These are phyloP conservation scores for Colletotrichum sp. DNA, from an alignment of 2,329 filamentous ascomycete genomes.

Conservation along the genomic window DNA sequence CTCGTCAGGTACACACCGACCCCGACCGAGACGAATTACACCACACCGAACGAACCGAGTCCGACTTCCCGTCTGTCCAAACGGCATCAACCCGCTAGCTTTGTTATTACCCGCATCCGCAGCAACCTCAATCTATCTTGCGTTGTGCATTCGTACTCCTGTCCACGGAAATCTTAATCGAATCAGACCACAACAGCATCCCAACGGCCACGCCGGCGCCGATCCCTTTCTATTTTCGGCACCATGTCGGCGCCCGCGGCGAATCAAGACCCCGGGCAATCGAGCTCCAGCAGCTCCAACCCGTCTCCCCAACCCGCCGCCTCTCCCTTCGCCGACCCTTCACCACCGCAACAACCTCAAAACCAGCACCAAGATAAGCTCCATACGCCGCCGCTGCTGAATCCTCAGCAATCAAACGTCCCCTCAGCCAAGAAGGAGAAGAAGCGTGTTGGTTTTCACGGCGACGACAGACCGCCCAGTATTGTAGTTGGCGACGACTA, in stretches of 20 bases:
- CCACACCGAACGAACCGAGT: neutral
- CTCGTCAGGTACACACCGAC: neutral
- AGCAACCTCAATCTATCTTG: neutral
- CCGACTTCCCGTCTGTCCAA: neutral
- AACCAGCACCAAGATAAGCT: neutral
- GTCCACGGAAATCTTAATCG: neutral
- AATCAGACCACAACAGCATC: neutral
- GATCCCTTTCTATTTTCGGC: conserved; percentile 2
- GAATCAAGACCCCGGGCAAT: neutral
- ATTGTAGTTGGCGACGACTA: conserved; percentile 27
- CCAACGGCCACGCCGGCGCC: neutral
- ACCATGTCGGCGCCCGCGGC: neutral
- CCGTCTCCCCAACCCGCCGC: neutral
- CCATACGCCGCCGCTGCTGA: conserved; percentile 1
- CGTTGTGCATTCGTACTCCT: neutral
- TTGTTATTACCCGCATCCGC: neutral
- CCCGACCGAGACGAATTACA: neutral
- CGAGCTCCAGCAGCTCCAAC: neutral
- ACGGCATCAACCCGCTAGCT: neutral
- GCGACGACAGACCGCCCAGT: conserved; percentile 31
- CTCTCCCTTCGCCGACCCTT: neutral
- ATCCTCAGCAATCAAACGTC: neutral
- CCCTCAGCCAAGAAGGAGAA: conserved; percentile 35
- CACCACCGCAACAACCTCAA: neutral
- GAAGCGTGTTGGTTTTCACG: conserved; percentile 42